Conservation (phyloP, 331 rosid species). For the Quercus phellos region DNA sequence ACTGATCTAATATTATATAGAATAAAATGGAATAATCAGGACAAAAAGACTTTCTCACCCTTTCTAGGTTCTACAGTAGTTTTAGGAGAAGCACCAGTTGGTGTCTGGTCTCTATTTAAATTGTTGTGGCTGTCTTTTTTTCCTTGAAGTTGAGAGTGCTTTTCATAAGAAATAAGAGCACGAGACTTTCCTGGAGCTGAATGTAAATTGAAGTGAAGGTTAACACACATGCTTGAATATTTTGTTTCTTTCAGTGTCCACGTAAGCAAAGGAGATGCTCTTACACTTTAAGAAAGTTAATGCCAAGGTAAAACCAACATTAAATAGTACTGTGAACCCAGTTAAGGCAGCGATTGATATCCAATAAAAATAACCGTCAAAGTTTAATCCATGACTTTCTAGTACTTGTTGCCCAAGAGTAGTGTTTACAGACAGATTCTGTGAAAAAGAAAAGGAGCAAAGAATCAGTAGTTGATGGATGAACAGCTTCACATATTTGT, state of each 20-base stretch:
- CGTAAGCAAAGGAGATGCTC: conserved; percentile 19
- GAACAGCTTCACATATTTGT: not conserved
- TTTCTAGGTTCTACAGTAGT: conserved; percentile 36
- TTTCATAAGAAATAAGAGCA: conserved; percentile 58
- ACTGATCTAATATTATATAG: not conserved
- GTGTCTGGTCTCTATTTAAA: not conserved
- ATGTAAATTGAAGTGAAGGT: conserved; percentile 17
- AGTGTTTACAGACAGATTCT: conserved; percentile 43
- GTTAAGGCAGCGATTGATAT: conserved; percentile 58
- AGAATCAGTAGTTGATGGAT: not conserved
- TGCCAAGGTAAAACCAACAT: conserved; percentile 64
- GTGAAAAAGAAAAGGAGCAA: conserved; percentile 10
- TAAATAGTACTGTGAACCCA: conserved; percentile 57
- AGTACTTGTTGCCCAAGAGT: conserved; percentile 52
- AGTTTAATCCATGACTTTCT: conserved; percentile 60
- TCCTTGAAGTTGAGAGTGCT: conserved; percentile 41
- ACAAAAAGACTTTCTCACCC: conserved; percentile 29
- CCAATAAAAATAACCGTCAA: conserved; percentile 51
- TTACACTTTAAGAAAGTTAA: conserved; percentile 67
- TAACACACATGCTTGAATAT: not conserved
- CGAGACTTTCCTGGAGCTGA: conserved; percentile 67
- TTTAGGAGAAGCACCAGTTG: conserved; percentile 12
- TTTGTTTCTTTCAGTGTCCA: not conserved
- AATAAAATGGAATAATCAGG: not conserved
- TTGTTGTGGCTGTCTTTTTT: conserved; percentile 17